Percentiles rank a stretch among this genome's conserved stretches.
These are phyloP conservation scores for Myxozyma lipomycoides DNA, from an alignment of 805 yeast genomes.

Conservation along the genomic window DNA sequence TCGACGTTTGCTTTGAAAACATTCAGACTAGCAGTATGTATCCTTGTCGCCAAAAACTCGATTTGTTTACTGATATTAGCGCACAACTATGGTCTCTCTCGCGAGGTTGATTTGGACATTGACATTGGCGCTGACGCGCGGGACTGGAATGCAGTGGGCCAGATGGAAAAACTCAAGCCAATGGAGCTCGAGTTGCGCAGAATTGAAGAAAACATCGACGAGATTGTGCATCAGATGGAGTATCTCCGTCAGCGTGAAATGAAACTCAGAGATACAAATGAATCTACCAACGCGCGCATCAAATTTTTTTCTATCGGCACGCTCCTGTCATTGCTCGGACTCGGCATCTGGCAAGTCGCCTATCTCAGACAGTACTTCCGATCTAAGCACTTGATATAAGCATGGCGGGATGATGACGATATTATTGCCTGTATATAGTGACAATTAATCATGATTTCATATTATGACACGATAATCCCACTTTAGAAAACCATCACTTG, in stretches of 20 bases:
- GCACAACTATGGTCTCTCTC: slow-evolving; percentile 42
- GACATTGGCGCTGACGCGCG: slow-evolving; percentile 96
- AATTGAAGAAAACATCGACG: slow-evolving; percentile 80
- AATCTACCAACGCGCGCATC: slow-evolving; percentile 90
- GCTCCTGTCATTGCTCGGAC: slow-evolving; percentile 61
- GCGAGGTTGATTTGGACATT: slow-evolving; percentile 83
- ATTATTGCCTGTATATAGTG: no score
- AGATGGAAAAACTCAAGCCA: slow-evolving; percentile 88
- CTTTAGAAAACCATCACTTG: no score
- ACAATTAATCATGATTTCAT: no score
- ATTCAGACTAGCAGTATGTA: slow-evolving; percentile 36
- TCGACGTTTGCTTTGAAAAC: slow-evolving; percentile 90
- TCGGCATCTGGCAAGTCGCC: slow-evolving; percentile 90
- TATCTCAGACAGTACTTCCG: slow-evolving; percentile 87
- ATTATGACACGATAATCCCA: no score
- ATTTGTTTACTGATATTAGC: slow-evolving; percentile 12
- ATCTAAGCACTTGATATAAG: slow-evolving; percentile 41
- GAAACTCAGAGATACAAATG: slow-evolving; percentile 92
- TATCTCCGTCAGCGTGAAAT: slow-evolving; percentile 86
- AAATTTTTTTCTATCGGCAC: slow-evolving; percentile 76
- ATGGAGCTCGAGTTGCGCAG: slow-evolving; percentile 85
- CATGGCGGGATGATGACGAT: no score
- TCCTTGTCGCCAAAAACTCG: not conserved
- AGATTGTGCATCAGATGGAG: slow-evolving; percentile 71
- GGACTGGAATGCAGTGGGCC: slow-evolving; percentile 94